Percentiles rank a stretch among this genome's conserved stretches.
phyloP scores from a whole-genome alignment of 306 rosid genomes.

The Citrullus amarus region DNA sequence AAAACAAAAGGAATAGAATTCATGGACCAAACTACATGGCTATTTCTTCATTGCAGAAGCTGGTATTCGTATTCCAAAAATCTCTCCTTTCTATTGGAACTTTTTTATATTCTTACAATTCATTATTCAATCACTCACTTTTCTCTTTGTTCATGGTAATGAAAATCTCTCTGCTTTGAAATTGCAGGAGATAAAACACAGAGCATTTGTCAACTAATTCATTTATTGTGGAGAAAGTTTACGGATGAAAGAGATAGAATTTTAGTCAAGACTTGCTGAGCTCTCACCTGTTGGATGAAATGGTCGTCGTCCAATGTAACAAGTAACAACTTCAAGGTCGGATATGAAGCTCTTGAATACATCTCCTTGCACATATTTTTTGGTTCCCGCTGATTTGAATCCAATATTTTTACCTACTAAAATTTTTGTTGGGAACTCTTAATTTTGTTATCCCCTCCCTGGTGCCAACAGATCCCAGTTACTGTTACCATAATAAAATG shows the following conservation, averaged over 20 bases:
- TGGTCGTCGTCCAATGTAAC: conserved; percentile 27
- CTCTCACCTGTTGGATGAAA: conserved; percentile 22
- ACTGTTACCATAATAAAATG: conserved; percentile 11
- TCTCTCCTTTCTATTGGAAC: not conserved
- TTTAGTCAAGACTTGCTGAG: conserved; percentile 22
- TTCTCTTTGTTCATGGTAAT: not conserved
- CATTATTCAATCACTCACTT: not conserved
- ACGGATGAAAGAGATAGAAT: conserved; percentile 24
- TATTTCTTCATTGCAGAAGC: not conserved
- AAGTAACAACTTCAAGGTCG: conserved; percentile 28
- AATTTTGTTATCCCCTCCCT: conserved; percentile 29
- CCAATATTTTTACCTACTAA: conserved; percentile 25
- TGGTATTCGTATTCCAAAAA: not conserved
- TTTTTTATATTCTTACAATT: not conserved
- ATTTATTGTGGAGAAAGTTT: conserved; percentile 8
- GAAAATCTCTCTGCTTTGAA: not conserved
- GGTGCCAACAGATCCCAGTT: conserved; percentile 40
- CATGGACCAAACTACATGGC: not conserved
- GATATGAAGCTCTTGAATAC: conserved; percentile 32
- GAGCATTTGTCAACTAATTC: not conserved
- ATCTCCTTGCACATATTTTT: conserved; percentile 26
- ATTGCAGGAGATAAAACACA: not conserved
- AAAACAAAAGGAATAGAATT: conserved; percentile 34
- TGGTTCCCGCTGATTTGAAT: conserved; percentile 18
- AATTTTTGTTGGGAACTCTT: conserved; percentile 27